Evolutionary conservation across 176 grass and related monocot species (phyloP).

Genomic region (Carex scoparia): DNA sequence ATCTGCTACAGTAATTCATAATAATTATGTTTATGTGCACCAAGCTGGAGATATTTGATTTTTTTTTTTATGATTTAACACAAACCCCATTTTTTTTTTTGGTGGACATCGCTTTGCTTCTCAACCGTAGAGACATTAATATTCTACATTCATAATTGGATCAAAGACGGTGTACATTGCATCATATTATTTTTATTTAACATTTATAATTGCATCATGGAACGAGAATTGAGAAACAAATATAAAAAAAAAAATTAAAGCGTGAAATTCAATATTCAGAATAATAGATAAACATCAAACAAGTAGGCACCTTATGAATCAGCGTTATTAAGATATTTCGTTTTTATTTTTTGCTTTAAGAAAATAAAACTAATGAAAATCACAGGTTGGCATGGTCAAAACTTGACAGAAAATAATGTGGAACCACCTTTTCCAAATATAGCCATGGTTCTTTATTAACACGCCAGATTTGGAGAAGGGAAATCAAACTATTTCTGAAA

Average conservation of each 20-base stretch:
- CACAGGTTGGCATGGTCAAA: slow-evolving; percentile 15
- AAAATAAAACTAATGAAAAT: not conserved
- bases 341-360: not conserved
- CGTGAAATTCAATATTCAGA: not conserved
- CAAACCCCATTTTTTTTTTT: not conserved
- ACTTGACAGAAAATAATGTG: slow-evolving; percentile 9
- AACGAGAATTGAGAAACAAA: not conserved
- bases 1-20: not conserved
- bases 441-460: not conserved
- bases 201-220: not conserved
- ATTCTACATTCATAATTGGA: not conserved
- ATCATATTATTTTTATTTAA: not conserved
- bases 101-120: not conserved
- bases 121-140: slow-evolving; percentile 5
- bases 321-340: not conserved
- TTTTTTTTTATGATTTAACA: not conserved
- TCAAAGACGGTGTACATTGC: not conserved
- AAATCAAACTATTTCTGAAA: slow-evolving; percentile 10
- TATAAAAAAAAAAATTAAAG: not conserved
- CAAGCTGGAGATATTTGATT: not conserved
- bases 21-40: not conserved
- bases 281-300: not conserved
- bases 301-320: not conserved
- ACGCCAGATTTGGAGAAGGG: not conserved
- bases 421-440: slow-evolving; percentile 19